A percentile compares a stretch with the other conserved stretches of the same genome.
Evolutionary conservation across 768 basidiomycete genomes (phyloP).

Genomic region (Terana coerulea): DNA sequence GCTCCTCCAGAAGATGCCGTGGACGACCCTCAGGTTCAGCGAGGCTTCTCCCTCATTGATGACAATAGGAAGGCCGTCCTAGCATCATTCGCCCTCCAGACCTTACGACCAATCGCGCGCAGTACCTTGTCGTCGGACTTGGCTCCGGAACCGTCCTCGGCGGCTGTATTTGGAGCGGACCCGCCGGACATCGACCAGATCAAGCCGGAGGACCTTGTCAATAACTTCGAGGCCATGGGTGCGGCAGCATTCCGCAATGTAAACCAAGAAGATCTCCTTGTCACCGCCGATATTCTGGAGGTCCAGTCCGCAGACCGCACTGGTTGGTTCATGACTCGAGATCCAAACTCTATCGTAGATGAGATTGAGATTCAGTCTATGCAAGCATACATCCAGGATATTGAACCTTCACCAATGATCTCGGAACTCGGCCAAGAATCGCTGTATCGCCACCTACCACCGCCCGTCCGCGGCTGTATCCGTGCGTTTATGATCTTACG

Average conservation of each 20-base stretch:
- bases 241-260: constrained; percentile 72
- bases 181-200: constrained; percentile 25
- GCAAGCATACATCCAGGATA: constrained; percentile 66
- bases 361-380: constrained; percentile 76
- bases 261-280: constrained; percentile 78
- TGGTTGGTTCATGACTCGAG: constrained; percentile 71
- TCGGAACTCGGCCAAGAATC: constrained; percentile 67
- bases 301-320: constrained; percentile 75
- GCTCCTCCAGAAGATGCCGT: constrained; percentile 37
- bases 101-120: constrained; percentile 46
- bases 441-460: constrained; percentile 71
- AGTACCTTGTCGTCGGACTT: neutral
- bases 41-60: constrained; percentile 43
- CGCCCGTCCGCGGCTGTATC: constrained; percentile 70
- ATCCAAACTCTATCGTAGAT: constrained; percentile 52
- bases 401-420: constrained; percentile 69
- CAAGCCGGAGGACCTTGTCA: constrained; percentile 57
- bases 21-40: constrained; percentile 41
- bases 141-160: neutral
- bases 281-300: constrained; percentile 75
- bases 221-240: constrained; percentile 74
- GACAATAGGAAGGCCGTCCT: constrained; percentile 40
- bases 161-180: constrained; percentile 17
- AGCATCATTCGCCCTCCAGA: constrained; percentile 49
- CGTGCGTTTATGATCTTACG: constrained; percentile 73